Evolutionary conservation across 208 protist genomes (phyloP).

Genomic region (Phytomonas sp.): DNA sequence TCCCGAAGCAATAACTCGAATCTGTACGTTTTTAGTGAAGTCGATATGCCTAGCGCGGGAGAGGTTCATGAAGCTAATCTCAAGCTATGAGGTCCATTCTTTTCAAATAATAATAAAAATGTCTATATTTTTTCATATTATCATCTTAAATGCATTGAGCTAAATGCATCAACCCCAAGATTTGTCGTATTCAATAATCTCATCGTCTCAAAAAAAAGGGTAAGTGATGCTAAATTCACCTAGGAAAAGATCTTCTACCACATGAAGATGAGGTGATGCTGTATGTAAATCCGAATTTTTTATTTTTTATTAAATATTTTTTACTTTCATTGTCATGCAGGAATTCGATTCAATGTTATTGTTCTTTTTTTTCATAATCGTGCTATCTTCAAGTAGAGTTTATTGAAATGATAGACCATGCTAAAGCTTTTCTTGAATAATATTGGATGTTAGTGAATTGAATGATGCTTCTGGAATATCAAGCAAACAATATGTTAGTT

Average conservation of each 20-base stretch:
- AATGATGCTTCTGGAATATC: background rate
- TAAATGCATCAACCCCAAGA: background rate
- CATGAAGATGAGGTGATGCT: background rate
- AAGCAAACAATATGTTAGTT: background rate
- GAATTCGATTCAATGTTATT: background rate
- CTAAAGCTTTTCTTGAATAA: background rate
- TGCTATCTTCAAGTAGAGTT: background rate
- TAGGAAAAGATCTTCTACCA: background rate
- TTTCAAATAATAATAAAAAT: background rate
- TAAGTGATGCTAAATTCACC: background rate
- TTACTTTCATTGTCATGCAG: conserved; percentile 2
- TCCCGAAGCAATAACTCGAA: background rate
- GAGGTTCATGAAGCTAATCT: background rate
- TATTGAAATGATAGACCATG: background rate
- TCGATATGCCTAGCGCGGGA: background rate
- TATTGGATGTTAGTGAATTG: background rate
- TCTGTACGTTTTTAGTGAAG: background rate
- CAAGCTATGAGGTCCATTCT: background rate
- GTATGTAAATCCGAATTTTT: conserved; percentile 3
- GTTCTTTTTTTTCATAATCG: background rate
- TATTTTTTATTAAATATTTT: conserved; percentile 5
- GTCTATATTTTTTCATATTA: background rate
- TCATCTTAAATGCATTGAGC: background rate
- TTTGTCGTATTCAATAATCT: background rate
- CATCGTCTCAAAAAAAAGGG: background rate